Evolutionary conservation across 768 basidiomycete genomes (phyloP).

Genomic region (Sistotremastrum niveocremeum): DNA sequence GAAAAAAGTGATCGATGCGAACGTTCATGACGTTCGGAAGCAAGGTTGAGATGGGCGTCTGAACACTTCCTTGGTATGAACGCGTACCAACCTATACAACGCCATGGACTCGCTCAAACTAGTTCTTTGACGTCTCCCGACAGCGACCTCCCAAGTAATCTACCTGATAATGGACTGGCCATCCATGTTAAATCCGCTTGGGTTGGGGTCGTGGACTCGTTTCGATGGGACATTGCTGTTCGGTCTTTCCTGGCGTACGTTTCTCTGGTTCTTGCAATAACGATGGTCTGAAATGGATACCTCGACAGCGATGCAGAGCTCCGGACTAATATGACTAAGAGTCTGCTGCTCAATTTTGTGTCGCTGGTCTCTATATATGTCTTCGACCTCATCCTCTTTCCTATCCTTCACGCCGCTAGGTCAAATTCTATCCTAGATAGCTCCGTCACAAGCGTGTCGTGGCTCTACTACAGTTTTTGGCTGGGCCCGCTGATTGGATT

Average conservation of each 20-base stretch:
- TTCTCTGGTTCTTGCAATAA: background rate
- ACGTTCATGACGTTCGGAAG: too few species aligned
- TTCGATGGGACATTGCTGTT: constrained; percentile 55
- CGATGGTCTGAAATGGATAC: constrained; percentile 4
- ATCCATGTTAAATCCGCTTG: constrained; percentile 47
- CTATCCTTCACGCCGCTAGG: constrained; percentile 36
- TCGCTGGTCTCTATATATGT: constrained; percentile 61
- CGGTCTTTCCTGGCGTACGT: constrained; percentile 44
- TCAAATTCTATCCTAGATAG: constrained; percentile 36
- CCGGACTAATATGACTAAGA: constrained; percentile 62
- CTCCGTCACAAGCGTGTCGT: constrained; percentile 55
- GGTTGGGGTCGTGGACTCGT: constrained; percentile 54
- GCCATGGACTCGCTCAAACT: too few species aligned
- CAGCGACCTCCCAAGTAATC: too few species aligned
- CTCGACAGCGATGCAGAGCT: constrained; percentile 57
- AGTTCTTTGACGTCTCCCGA: too few species aligned
- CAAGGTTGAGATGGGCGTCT: too few species aligned
- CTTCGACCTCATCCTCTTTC: constrained; percentile 61
- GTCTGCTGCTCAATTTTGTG: constrained; percentile 54
- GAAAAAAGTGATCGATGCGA: too few species aligned
- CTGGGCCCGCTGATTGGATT: constrained; percentile 59
- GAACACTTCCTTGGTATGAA: too few species aligned
- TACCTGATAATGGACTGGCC: too few species aligned
- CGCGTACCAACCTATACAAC: too few species aligned
- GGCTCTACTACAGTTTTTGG: constrained; percentile 71